phyloP scores from a whole-genome alignment of 192 early-diverging fungal genomes.

The Linnemannia hyalina region DNA sequence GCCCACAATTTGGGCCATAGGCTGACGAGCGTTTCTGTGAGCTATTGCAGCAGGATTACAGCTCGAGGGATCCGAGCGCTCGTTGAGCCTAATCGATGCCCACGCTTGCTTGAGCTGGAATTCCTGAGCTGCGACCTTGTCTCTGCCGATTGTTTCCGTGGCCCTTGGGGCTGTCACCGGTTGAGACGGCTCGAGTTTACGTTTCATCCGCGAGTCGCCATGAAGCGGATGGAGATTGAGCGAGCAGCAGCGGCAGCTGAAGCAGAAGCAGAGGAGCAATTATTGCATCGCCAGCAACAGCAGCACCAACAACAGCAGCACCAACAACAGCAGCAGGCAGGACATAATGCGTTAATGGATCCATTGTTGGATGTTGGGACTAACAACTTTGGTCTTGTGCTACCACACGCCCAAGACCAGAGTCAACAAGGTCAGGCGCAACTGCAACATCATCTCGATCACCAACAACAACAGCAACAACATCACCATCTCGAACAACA shows the following conservation, averaged over 20 bases:
- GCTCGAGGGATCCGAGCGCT: constrained; percentile 35
- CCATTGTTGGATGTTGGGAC: background rate
- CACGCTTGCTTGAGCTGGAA: constrained; percentile 35
- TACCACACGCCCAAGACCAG: background rate
- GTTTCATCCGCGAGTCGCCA: constrained; percentile 25
- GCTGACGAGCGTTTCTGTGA: constrained; percentile 26
- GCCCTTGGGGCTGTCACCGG: constrained; percentile 22
- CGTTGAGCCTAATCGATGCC: constrained; percentile 18
- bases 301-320: background rate
- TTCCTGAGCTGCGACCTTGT: constrained; percentile 44
- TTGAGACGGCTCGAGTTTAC: constrained; percentile 48
- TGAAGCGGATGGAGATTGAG: background rate
- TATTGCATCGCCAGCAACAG: background rate
- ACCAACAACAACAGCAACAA: constrained; percentile 2
- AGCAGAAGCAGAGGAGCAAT: background rate
- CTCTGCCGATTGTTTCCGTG: constrained; percentile 42
- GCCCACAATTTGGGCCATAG: constrained; percentile 3
- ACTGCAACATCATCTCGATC: constrained; percentile 7
- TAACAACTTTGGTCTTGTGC: background rate
- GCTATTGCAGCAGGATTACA: constrained; percentile 45
- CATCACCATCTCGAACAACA: constrained; percentile 6
- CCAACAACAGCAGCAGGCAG: background rate
- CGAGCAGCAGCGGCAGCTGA: background rate
- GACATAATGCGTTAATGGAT: background rate
- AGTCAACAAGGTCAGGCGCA: constrained; percentile 4